Evolutionary conservation across 2,329 filamentous ascomycete species (phyloP), one percentile per base, ranked within the genome.

Genomic region (Penicillium sp.): DNA sequence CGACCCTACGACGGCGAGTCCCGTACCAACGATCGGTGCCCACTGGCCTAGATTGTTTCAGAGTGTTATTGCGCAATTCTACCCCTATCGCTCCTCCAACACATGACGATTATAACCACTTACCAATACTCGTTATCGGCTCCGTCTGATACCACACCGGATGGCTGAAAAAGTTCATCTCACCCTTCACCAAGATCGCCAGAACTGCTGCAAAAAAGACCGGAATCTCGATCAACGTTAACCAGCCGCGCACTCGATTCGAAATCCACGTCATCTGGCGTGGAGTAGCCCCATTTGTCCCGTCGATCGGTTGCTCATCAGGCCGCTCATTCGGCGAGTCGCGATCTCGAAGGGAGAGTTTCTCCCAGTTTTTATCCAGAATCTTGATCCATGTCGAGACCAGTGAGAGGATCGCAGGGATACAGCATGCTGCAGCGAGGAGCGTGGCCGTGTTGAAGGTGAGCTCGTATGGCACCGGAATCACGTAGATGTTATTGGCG

Each of bases 381-480:
- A 85, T 82, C 51, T 80, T 83, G 47, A 79, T 76, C 75, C 77
- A 80, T 62, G 79, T 83, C 1, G 75, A 80, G 0, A 79, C 67
- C 7, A 84, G 61, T 7, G 78, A 80, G 0, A 85, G 61, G 7
- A 84, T 74, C 1, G 80, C 78, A 0, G 81, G 80, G 2, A 86
- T 75, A 42, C 80, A 84, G 44, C 80, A 83, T 2, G 77, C 82
- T 2, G 80, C 79, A 0, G 79, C 74, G 1, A 85, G 65, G 2
- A 85, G 70, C 7, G 77, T 83, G 0, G 70, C 78, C 0, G 79
- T 73, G 32, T 75, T 74, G 53, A 84, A 83, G 0, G 74, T 76
- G 16, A 86, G 63, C 8, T 58, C 67, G 3, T 65, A 48, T 0
- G 81, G 82, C 1, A 71, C 73, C 0, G 80, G 80, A 16, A 85